Evolutionary conservation across 305 asterid species (phyloP).

Genomic region (Solanum chacoense): DNA sequence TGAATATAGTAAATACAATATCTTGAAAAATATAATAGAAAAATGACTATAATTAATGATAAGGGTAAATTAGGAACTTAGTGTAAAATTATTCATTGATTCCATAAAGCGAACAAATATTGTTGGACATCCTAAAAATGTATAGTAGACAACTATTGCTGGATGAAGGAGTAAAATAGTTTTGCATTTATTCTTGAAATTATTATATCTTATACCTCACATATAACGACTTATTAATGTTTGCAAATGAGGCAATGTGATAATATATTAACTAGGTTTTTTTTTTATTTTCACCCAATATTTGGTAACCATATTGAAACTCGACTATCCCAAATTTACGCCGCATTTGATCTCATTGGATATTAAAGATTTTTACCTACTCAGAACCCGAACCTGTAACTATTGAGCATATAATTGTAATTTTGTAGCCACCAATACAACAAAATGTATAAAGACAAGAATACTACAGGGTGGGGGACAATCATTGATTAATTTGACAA

Average conservation of each 20-base stretch:
- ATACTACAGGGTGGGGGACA: not conserved
- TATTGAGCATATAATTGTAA: not conserved
- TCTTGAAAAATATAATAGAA: no score
- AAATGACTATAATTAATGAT: not conserved
- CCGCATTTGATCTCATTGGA: not conserved
- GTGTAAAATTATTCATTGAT: not conserved
- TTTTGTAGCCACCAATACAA: not conserved
- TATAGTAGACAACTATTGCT: not conserved
- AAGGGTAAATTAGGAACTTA: not conserved
- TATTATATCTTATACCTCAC: no score
- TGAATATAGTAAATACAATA: no score
- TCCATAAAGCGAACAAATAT: not conserved
- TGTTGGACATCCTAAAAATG: not conserved
- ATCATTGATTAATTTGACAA: not conserved
- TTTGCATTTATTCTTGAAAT: no score
- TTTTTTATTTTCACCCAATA: not conserved
- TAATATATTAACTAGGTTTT: not conserved
- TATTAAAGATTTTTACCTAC: no score
- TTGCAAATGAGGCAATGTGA: not conserved
- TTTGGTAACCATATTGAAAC: not conserved
- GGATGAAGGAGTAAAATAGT: not conserved
- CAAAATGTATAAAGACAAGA: not conserved
- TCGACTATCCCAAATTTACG: not conserved
- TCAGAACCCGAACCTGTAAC: no score
- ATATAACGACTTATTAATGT: not conserved